Evolutionary conservation across 1,139 yeast species (phyloP), one percentile per base, ranked within the genome.

Genomic region (Meyerozyma smithsonii): DNA sequence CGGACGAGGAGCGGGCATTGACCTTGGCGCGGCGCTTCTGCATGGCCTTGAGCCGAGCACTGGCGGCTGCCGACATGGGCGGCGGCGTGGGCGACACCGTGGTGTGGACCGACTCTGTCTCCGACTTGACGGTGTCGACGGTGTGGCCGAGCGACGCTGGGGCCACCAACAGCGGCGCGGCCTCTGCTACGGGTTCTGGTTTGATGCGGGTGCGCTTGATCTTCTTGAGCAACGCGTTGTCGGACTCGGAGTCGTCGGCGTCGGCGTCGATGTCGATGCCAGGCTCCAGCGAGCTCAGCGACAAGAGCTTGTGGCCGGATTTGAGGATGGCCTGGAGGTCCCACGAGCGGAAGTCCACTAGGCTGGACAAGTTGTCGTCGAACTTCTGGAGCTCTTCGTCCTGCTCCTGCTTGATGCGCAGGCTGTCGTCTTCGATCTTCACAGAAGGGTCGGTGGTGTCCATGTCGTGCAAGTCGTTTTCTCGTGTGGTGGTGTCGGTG

Each of bases 41-140:
- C 85, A 92, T 82, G 3, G 97, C 97, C 47, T 89, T 78, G 65
- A 89, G 74, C 57, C 97, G 73, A 0, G 98, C 96, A 43, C 86
- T 84, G 34, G 73, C 66, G 12, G 66, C 71, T 5, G 64, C 36
- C 2, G 50, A 41, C 25, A 45, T 44, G 12, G 36, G 42, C 36
- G 49, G 32, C 7, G 48, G 14, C 23, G 48, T 42, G 4, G 50
- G 43, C 0, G 46, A 42, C 8, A 24, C 37, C 24, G 37, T 25
- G 4, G 17, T n/a, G 30, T 26, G 11, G 5, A 30, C 20, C 10
- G 34, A 16, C 16, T 30, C 34, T 11, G 34, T 30, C 15, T 30
- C 34, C 8, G 34, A 43, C 28, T 40, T 42, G 11, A 8, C n/a
- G 17, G 39, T 40, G 6, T 39, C 37, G 17, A 36, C 36, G 14